These are phyloP conservation scores for Phytophthora meadii DNA, from an alignment of 352 stramenopile genomes.

Conservation along the genomic window DNA sequence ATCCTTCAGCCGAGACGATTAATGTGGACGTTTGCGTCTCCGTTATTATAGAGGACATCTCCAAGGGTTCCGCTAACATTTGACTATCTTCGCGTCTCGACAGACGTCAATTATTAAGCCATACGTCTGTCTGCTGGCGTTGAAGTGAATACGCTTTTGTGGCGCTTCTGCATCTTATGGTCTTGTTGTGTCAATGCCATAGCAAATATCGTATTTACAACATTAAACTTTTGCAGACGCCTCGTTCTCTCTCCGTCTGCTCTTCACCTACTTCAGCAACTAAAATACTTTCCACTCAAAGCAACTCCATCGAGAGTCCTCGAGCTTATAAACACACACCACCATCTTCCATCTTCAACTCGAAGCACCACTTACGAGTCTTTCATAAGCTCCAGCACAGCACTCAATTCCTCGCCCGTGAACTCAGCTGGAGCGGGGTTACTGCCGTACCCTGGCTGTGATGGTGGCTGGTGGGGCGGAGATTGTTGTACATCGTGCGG, in stretches of 20 bases:
- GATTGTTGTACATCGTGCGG: constrained; percentile 38
- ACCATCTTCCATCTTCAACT: neutral
- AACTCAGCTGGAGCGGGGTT: constrained; percentile 42
- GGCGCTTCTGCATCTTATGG: constrained; percentile 18
- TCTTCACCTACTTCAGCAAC: constrained; percentile 16
- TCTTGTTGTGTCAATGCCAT: constrained; percentile 21
- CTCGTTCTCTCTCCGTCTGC: neutral
- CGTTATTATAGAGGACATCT: neutral
- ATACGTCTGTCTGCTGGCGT: constrained; percentile 17
- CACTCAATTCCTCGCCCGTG: constrained; percentile 58
- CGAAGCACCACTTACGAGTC: constrained; percentile 33
- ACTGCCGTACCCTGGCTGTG: constrained; percentile 35
- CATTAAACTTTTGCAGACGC: constrained; percentile 19
- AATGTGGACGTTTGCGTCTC: neutral
- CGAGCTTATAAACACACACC: constrained; percentile 39
- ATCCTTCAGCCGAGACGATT: constrained; percentile 11
- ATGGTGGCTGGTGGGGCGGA: constrained; percentile 33
- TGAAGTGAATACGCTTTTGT: constrained; percentile 19
- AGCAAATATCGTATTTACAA: constrained; percentile 40
- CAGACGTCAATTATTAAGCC: constrained; percentile 4
- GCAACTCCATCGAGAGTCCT: constrained; percentile 10
- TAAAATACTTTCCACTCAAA: constrained; percentile 4
- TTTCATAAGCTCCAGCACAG: constrained; percentile 59
- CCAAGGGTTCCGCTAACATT: constrained; percentile 3
- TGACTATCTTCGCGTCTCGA: constrained; percentile 17